Evolutionary conservation across 2,329 filamentous ascomycete species (phyloP), one percentile per base, ranked within the genome.

Genomic region (Podosphaera fusca): DNA sequence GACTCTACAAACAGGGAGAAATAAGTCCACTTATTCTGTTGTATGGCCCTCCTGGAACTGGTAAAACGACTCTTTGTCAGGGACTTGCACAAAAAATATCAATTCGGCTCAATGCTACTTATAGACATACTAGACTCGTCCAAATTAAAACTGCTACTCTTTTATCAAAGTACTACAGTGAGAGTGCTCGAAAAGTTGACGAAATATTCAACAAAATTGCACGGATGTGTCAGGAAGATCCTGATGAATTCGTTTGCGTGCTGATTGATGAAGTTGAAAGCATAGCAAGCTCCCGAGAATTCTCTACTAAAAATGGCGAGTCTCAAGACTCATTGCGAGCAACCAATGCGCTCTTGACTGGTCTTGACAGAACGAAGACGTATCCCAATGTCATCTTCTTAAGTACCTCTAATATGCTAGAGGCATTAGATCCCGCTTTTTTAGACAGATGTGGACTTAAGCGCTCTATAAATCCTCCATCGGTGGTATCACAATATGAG

Each of bases 51-150:
- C 87, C 87, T 0, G 87, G 87, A 60, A 94, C 87, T 0, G 88
- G 88, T 63, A 94, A 94, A 72, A 94, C 87, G 9, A 90, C 94
- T 82, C 72, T 95, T 65, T 89, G 95, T 70, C 96, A 95, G 76
- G 90, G 89, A 12, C 89, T 98, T 33, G 92, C 92, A 10, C 73
- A 76, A 58, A 75, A 74, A 61, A 66, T 75, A 1, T 69, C 70
- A 21, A 74, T 76, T 40, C 68, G 74, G 0, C 66, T 75, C 0
- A 66, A 67, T 0, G 60, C 65, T 2, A 57, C 57, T 2, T 75
- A 70, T 58, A 64, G 66, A 1, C 55, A 64, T 0, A 67, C 68
- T 0, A 68, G 64, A 30, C 64, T 76, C 3, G 61, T 75, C 51
- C 69, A 75, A 56, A 65, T 76, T 59, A 71, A 74, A 49, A 69